phyloP scores from a whole-genome alignment of 1,284 basidiomycete genomes.

The Mycosarcoma mackinlayi region DNA sequence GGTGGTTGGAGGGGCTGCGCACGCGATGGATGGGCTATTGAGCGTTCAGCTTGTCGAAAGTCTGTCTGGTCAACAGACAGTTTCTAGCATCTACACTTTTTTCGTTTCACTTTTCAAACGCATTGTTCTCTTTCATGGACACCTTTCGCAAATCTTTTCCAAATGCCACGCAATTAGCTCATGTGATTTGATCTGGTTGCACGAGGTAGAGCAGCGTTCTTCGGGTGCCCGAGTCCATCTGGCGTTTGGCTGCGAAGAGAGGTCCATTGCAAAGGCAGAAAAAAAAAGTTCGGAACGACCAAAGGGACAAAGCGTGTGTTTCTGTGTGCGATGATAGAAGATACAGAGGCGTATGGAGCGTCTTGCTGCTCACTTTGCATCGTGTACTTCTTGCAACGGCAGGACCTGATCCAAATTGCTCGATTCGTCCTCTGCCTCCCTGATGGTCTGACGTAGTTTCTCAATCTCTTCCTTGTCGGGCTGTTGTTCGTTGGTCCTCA shows the following conservation, averaged over 20 bases:
- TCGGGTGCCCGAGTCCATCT: no score
- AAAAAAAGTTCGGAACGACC: background rate
- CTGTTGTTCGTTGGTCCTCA: conserved; percentile 40
- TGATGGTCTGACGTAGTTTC: conserved; percentile 43
- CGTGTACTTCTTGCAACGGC: background rate
- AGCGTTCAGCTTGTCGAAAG: background rate
- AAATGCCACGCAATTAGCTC: no score
- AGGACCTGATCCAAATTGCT: conserved; percentile 51
- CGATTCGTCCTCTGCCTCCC: conserved; percentile 49
- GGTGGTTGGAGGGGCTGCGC: conserved; percentile 87
- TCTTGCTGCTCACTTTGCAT: background rate
- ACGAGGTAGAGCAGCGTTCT: no score
- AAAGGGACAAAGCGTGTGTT: no score
- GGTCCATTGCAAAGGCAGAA: conserved; percentile 17
- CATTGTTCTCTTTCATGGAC: conserved; percentile 11
- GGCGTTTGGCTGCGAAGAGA: no score
- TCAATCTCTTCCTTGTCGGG: conserved; percentile 49
- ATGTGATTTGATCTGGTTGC: no score
- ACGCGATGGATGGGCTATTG: conserved; percentile 60
- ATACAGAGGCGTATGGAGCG: background rate
- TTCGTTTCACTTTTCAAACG: no score
- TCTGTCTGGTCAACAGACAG: no score
- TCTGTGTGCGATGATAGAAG: background rate
- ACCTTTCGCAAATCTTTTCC: background rate
- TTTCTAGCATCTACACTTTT: background rate